phyloP scores from a whole-genome alignment of 2,329 filamentous ascomycete species.

The Septoria linicola region DNA sequence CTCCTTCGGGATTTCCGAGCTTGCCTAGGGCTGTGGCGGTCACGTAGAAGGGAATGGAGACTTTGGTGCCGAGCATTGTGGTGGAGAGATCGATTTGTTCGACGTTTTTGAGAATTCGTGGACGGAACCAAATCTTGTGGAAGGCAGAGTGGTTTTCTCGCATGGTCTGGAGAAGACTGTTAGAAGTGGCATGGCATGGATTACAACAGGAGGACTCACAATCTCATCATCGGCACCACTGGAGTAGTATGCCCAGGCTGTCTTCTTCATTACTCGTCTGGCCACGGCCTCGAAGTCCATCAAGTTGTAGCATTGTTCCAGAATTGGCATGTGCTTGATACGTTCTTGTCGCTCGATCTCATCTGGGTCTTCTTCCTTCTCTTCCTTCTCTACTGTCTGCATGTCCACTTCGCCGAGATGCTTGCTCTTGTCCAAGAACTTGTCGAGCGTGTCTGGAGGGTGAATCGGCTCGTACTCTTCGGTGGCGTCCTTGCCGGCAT shows the following conservation, averaged over 20 bases:
- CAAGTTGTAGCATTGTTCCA: conserved; percentile 89
- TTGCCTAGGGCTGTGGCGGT: conserved; percentile 95
- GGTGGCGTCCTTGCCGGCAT: conserved; percentile 91
- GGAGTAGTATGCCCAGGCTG: conserved; percentile 96
- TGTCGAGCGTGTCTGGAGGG: conserved; percentile 80
- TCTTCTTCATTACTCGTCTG: conserved; percentile 87
- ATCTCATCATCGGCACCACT: conserved; percentile 74
- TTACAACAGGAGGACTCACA: neutral
- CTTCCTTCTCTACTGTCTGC: conserved; percentile 68
- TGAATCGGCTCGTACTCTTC: conserved; percentile 88
- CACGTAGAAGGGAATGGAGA: conserved; percentile 88
- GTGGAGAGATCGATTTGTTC: conserved; percentile 82
- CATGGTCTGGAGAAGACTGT: conserved; percentile 56
- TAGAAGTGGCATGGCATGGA: neutral
- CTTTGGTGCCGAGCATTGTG: conserved; percentile 88
- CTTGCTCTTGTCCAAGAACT: conserved; percentile 79
- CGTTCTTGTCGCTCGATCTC: conserved; percentile 70
- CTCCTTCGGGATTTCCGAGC: conserved; percentile 88
- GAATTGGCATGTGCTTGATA: conserved; percentile 68
- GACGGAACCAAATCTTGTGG: conserved; percentile 97
- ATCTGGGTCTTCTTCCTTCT: conserved; percentile 66
- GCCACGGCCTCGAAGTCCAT: conserved; percentile 96
- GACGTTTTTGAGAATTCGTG: conserved; percentile 83
- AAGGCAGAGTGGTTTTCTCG: conserved; percentile 84
- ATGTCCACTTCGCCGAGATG: conserved; percentile 90